phyloP scores from a whole-genome alignment of 2,329 filamentous ascomycete species.

The Colletotrichum salicis region DNA sequence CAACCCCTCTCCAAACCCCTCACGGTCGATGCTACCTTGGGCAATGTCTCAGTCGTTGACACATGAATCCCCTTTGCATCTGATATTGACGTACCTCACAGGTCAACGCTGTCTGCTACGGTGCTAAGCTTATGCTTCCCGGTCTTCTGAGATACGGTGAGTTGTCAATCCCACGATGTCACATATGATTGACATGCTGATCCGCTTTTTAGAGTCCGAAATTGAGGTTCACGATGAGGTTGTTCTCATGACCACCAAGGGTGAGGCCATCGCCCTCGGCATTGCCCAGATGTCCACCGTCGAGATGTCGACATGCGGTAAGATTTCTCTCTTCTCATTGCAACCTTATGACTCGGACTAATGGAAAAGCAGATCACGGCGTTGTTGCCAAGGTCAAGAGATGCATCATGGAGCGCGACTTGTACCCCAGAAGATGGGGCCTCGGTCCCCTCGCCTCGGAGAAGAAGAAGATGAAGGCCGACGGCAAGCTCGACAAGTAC shows the following conservation, averaged over 20 bases:
- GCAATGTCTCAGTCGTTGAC: constrained; percentile 8
- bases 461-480: constrained; percentile 99
- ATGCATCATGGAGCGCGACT: constrained; percentile 99
- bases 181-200: constrained; percentile 40
- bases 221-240: constrained; percentile 97
- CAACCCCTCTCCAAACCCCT: constrained; percentile 15
- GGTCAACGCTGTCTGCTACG: constrained; percentile 98
- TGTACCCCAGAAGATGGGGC: constrained; percentile 97
- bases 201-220: constrained; percentile 72
- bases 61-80: neutral
- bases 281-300: constrained; percentile 99
- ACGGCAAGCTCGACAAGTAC: constrained; percentile 98
- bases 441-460: constrained; percentile 91
- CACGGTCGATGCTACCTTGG: constrained; percentile 22
- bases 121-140: constrained; percentile 98
- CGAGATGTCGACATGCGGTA: constrained; percentile 86
- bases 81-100: constrained; percentile 22
- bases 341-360: constrained; percentile 6
- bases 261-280: constrained; percentile 95
- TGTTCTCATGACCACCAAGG: constrained; percentile 98
- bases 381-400: constrained; percentile 99
- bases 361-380: constrained; percentile 75
- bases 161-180: constrained; percentile 44
- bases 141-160: constrained; percentile 90
- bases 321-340: neutral